Evolutionary conservation across 2,329 filamentous ascomycete species (phyloP), one percentile per base, ranked within the genome.

Genomic region (Aspergillus proliferans): DNA sequence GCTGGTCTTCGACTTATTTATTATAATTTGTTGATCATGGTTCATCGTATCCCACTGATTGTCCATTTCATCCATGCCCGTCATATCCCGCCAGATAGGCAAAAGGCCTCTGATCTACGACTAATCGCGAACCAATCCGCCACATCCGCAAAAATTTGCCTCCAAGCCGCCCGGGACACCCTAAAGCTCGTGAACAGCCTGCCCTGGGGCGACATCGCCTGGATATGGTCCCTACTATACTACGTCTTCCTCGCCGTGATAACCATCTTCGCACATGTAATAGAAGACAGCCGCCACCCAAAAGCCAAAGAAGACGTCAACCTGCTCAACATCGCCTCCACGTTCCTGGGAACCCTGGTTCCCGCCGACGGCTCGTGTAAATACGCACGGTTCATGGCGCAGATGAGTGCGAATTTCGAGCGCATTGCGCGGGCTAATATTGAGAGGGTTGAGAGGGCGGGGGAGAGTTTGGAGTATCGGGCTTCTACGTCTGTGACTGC

Each of bases 1-100:
- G 88, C 94, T 54, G 88, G 94, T 66, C 74, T 96, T 49, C 91
- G 95, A 65, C 90, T 97, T 60, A 85, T 88, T 3, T 97, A 97
- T 69, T 95, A 96, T 75, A 96, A 97, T 69, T 95, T 90, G 57
- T 71, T 96, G 46, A 95, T 91, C 1, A 96, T 93, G 1, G 95
- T 96, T 54, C 92, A 97, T 68, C 87, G 92, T 43, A 95, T 97
- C 87, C 93, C 88, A 40, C 84, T 96, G 33, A 88, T 95, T 59
- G 87, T 95, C 63, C 90, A 91, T 22, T 94, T 88, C 47, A 88
- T 93, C 61, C 95, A 86, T 62, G 89, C 88, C 38, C 90, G 93
- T 50, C 86, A 88, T 65, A 88, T 87, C 3, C 76, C 90, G 43
- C 94, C 91, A 62, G 83, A 42, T 44, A 48, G 42, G 36, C 43